Percentiles rank a stretch among this genome's conserved stretches.
phyloP scores from a whole-genome alignment of 768 basidiomycete species.

The Mycena polygramma region DNA sequence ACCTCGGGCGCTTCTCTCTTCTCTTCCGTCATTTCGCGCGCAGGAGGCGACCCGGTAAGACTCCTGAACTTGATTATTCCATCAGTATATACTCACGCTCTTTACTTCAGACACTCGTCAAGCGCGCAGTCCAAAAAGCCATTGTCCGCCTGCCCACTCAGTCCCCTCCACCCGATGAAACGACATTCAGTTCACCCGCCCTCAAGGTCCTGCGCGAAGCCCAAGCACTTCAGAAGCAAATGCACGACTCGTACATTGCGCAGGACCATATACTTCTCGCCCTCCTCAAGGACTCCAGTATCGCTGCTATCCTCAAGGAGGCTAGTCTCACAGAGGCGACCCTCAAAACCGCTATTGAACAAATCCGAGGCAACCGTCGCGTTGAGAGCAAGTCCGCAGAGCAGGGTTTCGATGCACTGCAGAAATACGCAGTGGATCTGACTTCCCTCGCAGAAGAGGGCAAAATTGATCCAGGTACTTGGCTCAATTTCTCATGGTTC shows the following conservation, averaged over 20 bases:
- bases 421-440: constrained; percentile 89
- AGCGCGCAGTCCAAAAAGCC: constrained; percentile 78
- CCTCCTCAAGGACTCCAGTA: constrained; percentile 78
- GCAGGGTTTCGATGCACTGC: constrained; percentile 92
- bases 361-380: constrained; percentile 85
- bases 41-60: constrained; percentile 88
- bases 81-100: neutral
- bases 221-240: constrained; percentile 78
- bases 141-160: constrained; percentile 89
- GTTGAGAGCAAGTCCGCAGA: constrained; percentile 91
- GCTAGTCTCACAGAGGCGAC: constrained; percentile 77
- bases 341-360: constrained; percentile 82
- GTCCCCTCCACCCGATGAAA: constrained; percentile 87
- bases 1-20: constrained; percentile 71
- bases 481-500: neutral
- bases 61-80: neutral
- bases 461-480: constrained; percentile 82
- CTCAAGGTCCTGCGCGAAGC: constrained; percentile 82
- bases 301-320: constrained; percentile 81
- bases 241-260: constrained; percentile 93
- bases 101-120: constrained; percentile 62
- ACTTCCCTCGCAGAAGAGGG: constrained; percentile 91
- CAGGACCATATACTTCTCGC: constrained; percentile 94
- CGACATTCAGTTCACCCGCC: constrained; percentile 68
- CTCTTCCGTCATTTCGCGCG: constrained; percentile 80